A percentile compares a stretch with the other conserved stretches of the same genome.
These are phyloP conservation scores for Colletotrichum destructivum DNA, from an alignment of 2,329 filamentous ascomycete species.

Conservation along the genomic window DNA sequence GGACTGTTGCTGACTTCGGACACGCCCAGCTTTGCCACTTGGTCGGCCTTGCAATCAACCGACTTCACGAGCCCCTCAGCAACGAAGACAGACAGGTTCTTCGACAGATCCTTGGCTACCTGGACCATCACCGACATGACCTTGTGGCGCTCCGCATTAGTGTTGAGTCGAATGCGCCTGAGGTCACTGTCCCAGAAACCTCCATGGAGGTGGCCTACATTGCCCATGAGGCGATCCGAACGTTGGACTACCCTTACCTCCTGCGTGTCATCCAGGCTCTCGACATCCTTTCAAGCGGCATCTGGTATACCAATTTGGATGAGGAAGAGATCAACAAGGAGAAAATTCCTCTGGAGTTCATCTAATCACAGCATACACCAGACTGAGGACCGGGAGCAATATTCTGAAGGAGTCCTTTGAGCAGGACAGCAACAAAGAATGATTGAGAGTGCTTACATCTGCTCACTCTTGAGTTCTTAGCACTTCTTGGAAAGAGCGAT, in stretches of 20 bases:
- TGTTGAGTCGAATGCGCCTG: slow-evolving; percentile 5
- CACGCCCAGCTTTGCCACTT: not conserved
- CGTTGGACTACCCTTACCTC: not conserved
- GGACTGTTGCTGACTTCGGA: not conserved
- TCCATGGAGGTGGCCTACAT: not conserved
- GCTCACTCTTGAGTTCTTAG: too few species aligned
- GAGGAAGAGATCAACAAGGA: not conserved
- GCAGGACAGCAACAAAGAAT: not conserved
- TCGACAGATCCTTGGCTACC: not conserved
- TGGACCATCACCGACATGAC: not conserved
- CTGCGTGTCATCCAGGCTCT: slow-evolving; percentile 6
- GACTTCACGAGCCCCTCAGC: not conserved
- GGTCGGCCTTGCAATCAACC: not conserved
- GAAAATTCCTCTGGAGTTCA: not conserved
- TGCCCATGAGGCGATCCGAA: not conserved
- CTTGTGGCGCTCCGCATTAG: slow-evolving; percentile 4
- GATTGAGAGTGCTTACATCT: not conserved
- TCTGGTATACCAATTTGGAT: not conserved
- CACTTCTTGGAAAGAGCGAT: too few species aligned
- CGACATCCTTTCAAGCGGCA: not conserved
- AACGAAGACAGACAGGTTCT: not conserved
- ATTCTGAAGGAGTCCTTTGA: not conserved
- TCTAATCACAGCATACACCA: not conserved
- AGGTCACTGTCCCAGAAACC: slow-evolving; percentile 1
- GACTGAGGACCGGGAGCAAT: too few species aligned